Percentiles rank a stretch among this genome's conserved stretches.
Evolutionary conservation across 1,284 basidiomycete genomes (phyloP).

Genomic region (Trichosporon sp.): DNA sequence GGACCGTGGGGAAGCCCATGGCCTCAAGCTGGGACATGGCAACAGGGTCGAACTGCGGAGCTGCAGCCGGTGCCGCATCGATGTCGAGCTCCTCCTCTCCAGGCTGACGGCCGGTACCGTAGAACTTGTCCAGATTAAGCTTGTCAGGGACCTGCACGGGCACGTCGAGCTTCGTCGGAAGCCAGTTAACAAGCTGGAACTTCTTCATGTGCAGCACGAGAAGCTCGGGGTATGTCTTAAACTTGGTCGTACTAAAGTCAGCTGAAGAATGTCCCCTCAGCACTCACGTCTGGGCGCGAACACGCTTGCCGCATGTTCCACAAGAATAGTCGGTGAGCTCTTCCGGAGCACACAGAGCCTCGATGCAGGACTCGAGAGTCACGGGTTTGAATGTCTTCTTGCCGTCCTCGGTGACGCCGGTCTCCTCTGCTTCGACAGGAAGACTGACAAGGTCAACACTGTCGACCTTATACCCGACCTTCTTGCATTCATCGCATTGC

Average conservation of each 20-base stretch:
- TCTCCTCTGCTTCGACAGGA: slow-evolving; percentile 62
- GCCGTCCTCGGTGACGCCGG: slow-evolving; percentile 57
- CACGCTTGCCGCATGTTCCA: slow-evolving; percentile 59
- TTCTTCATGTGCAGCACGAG: slow-evolving; percentile 88
- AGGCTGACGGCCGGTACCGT: slow-evolving; percentile 67
- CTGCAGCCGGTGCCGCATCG: slow-evolving; percentile 55
- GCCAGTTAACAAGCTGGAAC: slow-evolving; percentile 95
- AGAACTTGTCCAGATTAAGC: slow-evolving; percentile 63
- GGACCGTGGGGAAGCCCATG: slow-evolving; percentile 80
- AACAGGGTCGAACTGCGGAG: slow-evolving; percentile 57
- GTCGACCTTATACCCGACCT: slow-evolving; percentile 86
- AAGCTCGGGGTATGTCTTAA: slow-evolving; percentile 82
- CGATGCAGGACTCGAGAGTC: slow-evolving; percentile 62
- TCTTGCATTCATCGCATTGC: slow-evolving; percentile 72
- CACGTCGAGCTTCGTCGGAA: slow-evolving; percentile 90
- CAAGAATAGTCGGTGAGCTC: slow-evolving; percentile 64
- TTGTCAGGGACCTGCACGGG: slow-evolving; percentile 67
- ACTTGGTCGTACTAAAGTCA: slow-evolving; percentile 59
- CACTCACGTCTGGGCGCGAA: slow-evolving; percentile 59
- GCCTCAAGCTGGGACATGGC: slow-evolving; percentile 69
- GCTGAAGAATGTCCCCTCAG: neutral
- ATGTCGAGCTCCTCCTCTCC: slow-evolving; percentile 63
- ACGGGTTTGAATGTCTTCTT: slow-evolving; percentile 66
- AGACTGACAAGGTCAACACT: slow-evolving; percentile 71
- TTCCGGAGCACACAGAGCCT: slow-evolving; percentile 62